These are phyloP conservation scores for Boletus semigastroideus DNA, from an alignment of 1,284 basidiomycete species.

Conservation along the genomic window DNA sequence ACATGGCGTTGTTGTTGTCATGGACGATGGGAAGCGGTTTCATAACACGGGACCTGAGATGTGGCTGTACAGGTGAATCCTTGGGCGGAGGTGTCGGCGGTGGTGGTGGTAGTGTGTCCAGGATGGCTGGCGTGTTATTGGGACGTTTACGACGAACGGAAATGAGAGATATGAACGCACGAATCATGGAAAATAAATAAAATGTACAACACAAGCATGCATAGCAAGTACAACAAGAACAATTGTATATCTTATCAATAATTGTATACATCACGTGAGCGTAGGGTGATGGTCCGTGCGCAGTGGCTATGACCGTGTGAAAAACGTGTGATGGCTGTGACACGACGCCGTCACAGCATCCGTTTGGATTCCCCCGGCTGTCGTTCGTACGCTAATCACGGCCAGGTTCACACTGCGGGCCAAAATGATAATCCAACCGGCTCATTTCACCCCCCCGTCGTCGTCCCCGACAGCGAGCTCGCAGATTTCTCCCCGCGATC, in stretches of 20 bases:
- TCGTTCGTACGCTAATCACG: conserved; percentile 39
- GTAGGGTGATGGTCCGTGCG: conserved; percentile 27
- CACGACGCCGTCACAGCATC: conserved; percentile 31
- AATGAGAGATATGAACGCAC: conserved; percentile 15
- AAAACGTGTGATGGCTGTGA: conserved; percentile 26
- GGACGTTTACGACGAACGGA: conserved; percentile 16
- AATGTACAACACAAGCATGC: too few relatives aligned
- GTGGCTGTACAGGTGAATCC: conserved; percentile 8
- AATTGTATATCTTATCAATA: background rate
- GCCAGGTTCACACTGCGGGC: conserved; percentile 37
- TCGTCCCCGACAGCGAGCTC: conserved; percentile 23
- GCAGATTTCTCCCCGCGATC: conserved; percentile 26
- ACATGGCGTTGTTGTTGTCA: conserved; percentile 2
- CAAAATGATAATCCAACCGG: conserved; percentile 33
- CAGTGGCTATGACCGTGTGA: conserved; percentile 26
- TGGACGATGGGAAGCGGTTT: conserved; percentile 26
- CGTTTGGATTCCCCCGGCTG: conserved; percentile 36
- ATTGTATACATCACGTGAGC: conserved; percentile 12
- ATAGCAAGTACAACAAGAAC: conserved; percentile 23
- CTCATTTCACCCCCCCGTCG: conserved; percentile 19
- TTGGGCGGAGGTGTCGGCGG: conserved; percentile 23
- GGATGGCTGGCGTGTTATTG: conserved; percentile 7
- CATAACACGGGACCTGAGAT: background rate
- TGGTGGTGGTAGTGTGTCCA: conserved; percentile 22
- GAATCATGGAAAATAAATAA: conserved; percentile 17